Conservation (phyloP, 2,329 filamentous ascomycete species). For the Sporothrix luriei region DNA sequence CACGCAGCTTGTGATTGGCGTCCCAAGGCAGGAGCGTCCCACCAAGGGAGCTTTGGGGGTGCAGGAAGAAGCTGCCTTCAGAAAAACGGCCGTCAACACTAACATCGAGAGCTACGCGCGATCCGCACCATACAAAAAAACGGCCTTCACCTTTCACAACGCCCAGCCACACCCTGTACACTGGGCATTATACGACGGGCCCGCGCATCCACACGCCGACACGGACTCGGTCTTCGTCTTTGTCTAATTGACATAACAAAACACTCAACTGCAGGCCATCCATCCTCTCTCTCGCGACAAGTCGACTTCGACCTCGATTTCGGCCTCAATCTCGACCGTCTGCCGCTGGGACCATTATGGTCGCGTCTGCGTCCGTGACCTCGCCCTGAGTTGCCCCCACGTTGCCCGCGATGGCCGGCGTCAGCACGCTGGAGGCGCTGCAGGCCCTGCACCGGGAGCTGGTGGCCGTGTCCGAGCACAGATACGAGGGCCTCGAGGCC, state of each 20-base stretch:
- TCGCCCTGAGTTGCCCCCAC: conserved; percentile 19
- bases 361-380: conserved; percentile 32
- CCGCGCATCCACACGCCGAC: conserved; percentile 5
- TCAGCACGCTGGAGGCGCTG: conserved; percentile 73
- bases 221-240: neutral
- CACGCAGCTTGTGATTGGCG: conserved; percentile 28
- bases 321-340: neutral
- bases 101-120: conserved; percentile 25
- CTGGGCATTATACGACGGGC: conserved; percentile 25
- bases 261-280: neutral
- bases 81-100: conserved; percentile 32
- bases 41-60: conserved; percentile 32
- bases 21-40: conserved; percentile 15
- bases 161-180: neutral
- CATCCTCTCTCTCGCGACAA: neutral
- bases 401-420: conserved; percentile 66
- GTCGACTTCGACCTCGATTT: neutral
- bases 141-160: conserved; percentile 6
- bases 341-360: conserved; percentile 30
- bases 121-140: conserved; percentile 20
- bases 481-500: conserved; percentile 61
- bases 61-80: conserved; percentile 29
- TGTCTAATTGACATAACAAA: neutral
- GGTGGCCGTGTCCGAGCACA: conserved; percentile 70
- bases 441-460: conserved; percentile 86